Evolutionary conservation across 2,329 filamentous ascomycete species (phyloP), one percentile per base, ranked within the genome.

Genomic region (Hirsutella thompsonii): DNA sequence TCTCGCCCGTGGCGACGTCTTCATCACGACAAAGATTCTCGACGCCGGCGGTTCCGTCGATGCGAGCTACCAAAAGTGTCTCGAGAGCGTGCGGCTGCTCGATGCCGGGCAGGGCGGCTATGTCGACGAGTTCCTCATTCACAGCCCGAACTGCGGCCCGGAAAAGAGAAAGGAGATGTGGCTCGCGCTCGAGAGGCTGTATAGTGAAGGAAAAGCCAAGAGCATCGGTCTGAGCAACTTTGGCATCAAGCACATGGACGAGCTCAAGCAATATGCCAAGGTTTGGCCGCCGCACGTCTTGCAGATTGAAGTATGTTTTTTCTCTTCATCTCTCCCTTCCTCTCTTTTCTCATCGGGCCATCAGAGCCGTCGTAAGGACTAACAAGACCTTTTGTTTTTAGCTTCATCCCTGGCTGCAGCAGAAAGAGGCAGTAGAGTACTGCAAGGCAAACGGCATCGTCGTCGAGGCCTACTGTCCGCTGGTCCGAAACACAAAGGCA

Each of bases 391-490:
- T 5, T 3, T 29, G 28, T 14, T 8, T 16, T 11, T 38, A 82
- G 77, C 66, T 84, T 3, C 80, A 84, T 52, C 79, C 81, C 0
- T 84, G 79, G 78, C 70, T 67, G 43, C 79, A 83, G 52, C 60
- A 63, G 41, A 46, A 48, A 11, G 50, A 57, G 2, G 53, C 57
- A 16, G 55, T 58, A 0, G 47, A 48, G 8, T 63, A 60, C 45
- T 90, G 85, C 74, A 82, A 86, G 70, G 79, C 83, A 65, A 69
- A 88, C 58, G 81, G 80, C 55, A 88, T 90, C 65, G 29, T 52
- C 2, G 42, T 63, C 4, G 51, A 63, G 47, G 60, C 60, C 2
- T 62, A 61, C 20, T 56, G 55, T 11, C 60, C 60, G 2, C 46
- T 63, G 2, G 58, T 55, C 6, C 49, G 55, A 8, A 58, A 56